phyloP scores from a whole-genome alignment of 805 yeast genomes.

The Candida vartiovaarae region DNA sequence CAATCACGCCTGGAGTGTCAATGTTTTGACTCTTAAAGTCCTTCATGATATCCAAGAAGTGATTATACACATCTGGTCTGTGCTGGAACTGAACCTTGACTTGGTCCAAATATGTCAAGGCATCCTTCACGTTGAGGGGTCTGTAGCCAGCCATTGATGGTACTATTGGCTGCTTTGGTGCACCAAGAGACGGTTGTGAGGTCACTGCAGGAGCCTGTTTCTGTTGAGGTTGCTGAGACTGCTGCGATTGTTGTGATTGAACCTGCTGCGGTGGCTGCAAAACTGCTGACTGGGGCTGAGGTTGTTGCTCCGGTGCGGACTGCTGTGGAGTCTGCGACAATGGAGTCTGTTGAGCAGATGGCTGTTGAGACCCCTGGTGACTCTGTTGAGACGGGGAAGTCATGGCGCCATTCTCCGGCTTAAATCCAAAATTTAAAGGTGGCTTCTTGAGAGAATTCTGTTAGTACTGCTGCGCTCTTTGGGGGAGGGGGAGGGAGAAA shows the following conservation, averaged over 20 bases:
- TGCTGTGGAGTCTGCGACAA: constrained; percentile 10
- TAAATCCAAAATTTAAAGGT: constrained; percentile 4
- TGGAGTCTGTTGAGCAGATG: too few relatives aligned
- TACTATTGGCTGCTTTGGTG: constrained; percentile 6
- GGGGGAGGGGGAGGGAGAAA: not conserved
- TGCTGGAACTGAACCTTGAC: constrained; percentile 87
- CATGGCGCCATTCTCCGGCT: constrained; percentile 3
- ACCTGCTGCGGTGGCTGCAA: constrained; percentile 6
- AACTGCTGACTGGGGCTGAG: constrained; percentile 9
- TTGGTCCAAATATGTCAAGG: constrained; percentile 89
- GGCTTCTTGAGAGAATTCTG: constrained; percentile 4
- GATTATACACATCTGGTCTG: constrained; percentile 94
- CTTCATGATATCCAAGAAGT: constrained; percentile 95
- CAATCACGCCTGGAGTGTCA: constrained; percentile 98
- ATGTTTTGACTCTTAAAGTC: constrained; percentile 94
- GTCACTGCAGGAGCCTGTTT: constrained; percentile 8
- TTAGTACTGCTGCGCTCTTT: constrained; percentile 1
- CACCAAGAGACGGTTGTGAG: constrained; percentile 8
- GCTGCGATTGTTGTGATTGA: constrained; percentile 5
- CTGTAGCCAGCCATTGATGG: constrained; percentile 35
- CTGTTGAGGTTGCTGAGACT: constrained; percentile 7
- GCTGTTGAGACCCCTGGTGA: constrained; percentile 9
- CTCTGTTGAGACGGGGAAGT: constrained; percentile 2
- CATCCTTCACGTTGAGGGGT: constrained; percentile 93
- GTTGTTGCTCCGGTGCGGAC: constrained; percentile 12